Conservation (phyloP, 1,284 basidiomycete species). For the Ceratobasidium sp. region DNA sequence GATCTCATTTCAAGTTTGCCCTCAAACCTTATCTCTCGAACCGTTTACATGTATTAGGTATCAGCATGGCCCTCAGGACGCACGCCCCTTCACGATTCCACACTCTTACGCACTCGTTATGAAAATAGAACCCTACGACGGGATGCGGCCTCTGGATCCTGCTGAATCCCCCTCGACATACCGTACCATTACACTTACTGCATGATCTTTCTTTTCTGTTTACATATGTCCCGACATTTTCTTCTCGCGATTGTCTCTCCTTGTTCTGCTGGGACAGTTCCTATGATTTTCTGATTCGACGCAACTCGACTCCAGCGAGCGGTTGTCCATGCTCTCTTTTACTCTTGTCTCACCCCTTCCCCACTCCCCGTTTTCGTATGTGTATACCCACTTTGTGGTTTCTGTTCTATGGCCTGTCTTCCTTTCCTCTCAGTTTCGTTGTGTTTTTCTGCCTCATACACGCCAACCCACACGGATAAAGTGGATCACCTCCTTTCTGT, state of each 20-base stretch:
- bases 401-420: slow-evolving; percentile 25
- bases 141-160: slow-evolving; percentile 38
- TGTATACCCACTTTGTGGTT: slow-evolving; percentile 26
- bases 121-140: slow-evolving; percentile 28
- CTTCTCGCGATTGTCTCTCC: neutral
- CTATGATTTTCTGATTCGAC: slow-evolving; percentile 17
- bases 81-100: slow-evolving; percentile 20
- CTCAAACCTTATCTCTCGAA: slow-evolving; percentile 30
- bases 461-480: slow-evolving; percentile 7
- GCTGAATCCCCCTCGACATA: slow-evolving; percentile 12
- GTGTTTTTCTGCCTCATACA: slow-evolving; percentile 13
- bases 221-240: slow-evolving; percentile 16
- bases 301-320: neutral
- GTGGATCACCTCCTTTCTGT: slow-evolving; percentile 10
- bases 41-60: slow-evolving; percentile 34
- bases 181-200: neutral
- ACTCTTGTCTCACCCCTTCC: neutral
- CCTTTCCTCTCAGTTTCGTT: neutral
- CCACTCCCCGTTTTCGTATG: neutral
- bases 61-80: slow-evolving; percentile 42
- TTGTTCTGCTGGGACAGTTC: slow-evolving; percentile 11
- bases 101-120: slow-evolving; percentile 10
- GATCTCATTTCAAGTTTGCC: slow-evolving; percentile 11
- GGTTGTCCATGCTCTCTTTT: neutral
- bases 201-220: too few species aligned